Base-by-base conservation (phyloP, 805 yeast species). In the Starmerella stigmatis region DNA sequence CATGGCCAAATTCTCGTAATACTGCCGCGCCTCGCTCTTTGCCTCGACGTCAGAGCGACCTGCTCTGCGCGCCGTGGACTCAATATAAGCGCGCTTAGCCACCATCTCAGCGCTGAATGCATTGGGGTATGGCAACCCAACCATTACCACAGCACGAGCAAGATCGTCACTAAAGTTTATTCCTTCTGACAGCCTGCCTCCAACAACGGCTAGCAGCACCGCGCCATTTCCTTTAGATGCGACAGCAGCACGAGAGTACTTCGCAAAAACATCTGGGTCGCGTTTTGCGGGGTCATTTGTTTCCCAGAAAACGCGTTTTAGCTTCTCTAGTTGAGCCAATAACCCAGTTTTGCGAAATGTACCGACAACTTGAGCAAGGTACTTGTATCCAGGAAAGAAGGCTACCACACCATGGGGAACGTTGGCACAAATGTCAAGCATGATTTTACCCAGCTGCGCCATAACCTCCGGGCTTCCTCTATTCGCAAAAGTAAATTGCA, bases 131-230 rank as follows among this genome's bases (percentile, higher is more conserved):
- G 97, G 96, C 31, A 89, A 60, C 0, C 96, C 97, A 11, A 85
- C 68, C 81, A 89, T 80, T 2, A 84, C 66, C 0, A 89, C 88
- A 0, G 84, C 86, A 47, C 96, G 68, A 1, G 95, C 95, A n/a
- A 89, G 64, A 31, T 80, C 77, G 57, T 86, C 89, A 10, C 88
- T 75, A 60, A 89, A 88, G 59, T 88, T 88, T 34, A 88, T 89
- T 5, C 97, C 97, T 61, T 88, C 97, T 0, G 94, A 84, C 64
- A 88, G 69, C 57, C 81, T 81, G 0, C 96, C 97, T 1, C 96
- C 96, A 13, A 89, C 94, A 1, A 89, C 94, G 0, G 95, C 78
- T 23, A 89, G 66, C 4, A 88, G 61, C 2, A 82, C 54, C 0
- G 94, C 88, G 1, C 92, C 89, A 4, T 58, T 52, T 12, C 42